Evolutionary conservation across 2,329 filamentous ascomycete genomes (phyloP).

Genomic region (Paecilomyces sp.): DNA sequence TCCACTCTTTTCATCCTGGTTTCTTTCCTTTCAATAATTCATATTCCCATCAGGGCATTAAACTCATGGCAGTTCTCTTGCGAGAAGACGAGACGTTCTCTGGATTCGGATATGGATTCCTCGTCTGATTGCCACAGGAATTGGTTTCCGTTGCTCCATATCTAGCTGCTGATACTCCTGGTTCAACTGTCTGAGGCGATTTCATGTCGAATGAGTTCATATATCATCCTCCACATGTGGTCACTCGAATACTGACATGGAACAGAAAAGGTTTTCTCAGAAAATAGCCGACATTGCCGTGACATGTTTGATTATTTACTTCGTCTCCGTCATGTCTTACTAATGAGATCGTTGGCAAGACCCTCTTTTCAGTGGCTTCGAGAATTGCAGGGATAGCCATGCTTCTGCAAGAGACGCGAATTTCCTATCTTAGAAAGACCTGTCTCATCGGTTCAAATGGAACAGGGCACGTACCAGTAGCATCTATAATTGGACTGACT

Average conservation of each 20-base stretch:
- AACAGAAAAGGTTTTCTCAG: neutral
- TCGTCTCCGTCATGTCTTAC: neutral
- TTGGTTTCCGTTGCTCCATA: neutral
- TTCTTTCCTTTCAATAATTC: neutral
- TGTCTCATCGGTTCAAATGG: neutral
- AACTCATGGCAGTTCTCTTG: neutral
- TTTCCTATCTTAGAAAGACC: neutral
- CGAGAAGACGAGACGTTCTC: neutral
- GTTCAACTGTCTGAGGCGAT: neutral
- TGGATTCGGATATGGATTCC: neutral
- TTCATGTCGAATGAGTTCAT: neutral
- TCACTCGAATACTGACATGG: neutral
- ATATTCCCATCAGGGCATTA: neutral
- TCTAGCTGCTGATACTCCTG: neutral
- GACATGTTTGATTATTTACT: neutral
- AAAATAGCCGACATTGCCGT: neutral
- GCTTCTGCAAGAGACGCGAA: neutral
- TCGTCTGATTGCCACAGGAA: neutral
- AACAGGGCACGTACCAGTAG: neutral
- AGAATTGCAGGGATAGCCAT: neutral
- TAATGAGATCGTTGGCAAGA: neutral
- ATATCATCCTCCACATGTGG: neutral
- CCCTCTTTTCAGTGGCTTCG: neutral
- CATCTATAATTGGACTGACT: neutral
- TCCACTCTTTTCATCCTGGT: neutral